Percentiles rank a stretch among this genome's conserved stretches.
These are phyloP conservation scores for Cicer pinnatifidum DNA, from an alignment of 306 rosid species.

Conservation along the genomic window DNA sequence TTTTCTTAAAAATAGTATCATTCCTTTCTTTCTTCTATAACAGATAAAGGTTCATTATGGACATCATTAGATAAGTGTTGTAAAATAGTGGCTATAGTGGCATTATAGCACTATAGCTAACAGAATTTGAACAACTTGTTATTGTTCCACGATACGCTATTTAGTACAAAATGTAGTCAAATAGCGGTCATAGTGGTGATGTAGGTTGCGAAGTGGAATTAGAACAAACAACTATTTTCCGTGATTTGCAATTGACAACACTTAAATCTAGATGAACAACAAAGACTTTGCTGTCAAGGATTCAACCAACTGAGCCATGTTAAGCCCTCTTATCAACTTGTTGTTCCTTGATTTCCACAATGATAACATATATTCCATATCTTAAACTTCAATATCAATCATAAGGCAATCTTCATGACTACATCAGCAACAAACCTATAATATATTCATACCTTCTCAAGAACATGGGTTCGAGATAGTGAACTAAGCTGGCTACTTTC, in stretches of 20 bases:
- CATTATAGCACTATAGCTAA: too few species aligned
- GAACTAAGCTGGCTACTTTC: slow-evolving; percentile 77
- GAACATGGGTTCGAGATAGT: slow-evolving; percentile 50
- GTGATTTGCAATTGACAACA: too few species aligned
- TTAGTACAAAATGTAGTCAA: too few species aligned
- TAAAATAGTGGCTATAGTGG: too few species aligned
- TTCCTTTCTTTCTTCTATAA: not conserved
- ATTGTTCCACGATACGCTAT: too few species aligned
- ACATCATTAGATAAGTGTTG: not conserved
- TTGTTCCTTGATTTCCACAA: slow-evolving; percentile 22
- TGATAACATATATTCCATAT: slow-evolving; percentile 12
- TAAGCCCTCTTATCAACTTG: not conserved
- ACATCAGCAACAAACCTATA: slow-evolving; percentile 27
- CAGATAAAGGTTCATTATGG: not conserved
- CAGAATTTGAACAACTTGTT: too few species aligned
- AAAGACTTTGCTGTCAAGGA: slow-evolving; percentile 14
- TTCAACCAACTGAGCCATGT: not conserved
- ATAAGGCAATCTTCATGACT: not conserved
- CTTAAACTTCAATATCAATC: slow-evolving; percentile 9
- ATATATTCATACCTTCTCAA: slow-evolving; percentile 61
- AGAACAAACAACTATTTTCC: too few species aligned
- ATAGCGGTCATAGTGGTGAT: too few species aligned
- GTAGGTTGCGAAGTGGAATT: too few species aligned
- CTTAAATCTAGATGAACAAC: not conserved
- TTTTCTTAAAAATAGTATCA: not conserved